Evolutionary conservation across 495 filamentous ascomycete species (phyloP), one percentile per base, ranked within the genome.

Genomic region (Aspergillus kassunensis): DNA sequence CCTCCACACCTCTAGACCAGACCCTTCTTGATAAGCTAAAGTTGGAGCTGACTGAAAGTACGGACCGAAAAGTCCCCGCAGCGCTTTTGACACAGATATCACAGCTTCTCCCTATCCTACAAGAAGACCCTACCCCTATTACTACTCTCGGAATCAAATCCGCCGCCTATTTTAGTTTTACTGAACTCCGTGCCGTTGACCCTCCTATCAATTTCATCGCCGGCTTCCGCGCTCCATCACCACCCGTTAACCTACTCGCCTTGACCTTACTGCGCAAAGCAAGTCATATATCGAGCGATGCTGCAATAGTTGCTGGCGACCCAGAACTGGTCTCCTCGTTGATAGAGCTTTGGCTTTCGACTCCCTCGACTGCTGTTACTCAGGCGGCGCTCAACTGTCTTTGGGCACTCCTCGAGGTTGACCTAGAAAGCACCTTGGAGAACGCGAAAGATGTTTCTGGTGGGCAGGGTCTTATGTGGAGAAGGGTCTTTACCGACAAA

Each of bases 221-320:
- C 20, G 77, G 76, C 7, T 76, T 90, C 40, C 69, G 71, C 34
- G 81, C 83, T 4, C 78, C 83, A 0, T 79, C 81, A 3, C 72
- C 78, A 13, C 78, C 85, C 0, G 81, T 87, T 59, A 90, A 92
- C 59, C 59, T 85, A 10, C 76, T 92, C 16, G 85, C 80, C 47
- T 75, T 95, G 23, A 73, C 79, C 3, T 65, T 95, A 46, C 67
- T 96, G 40, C 75, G 78, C 54, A 95, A 95, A 60, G 90, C 89
- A 9, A 74, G 81, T 19, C 55, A 69, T 10, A 65, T 67, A 19
- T 74, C 81, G 3, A 75, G 72, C 45, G 85, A 92, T 63, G 81
- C 82, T 31, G 83, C 81, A 24, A 82, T 86, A 44, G 76, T 93
- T 10, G 83, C 85, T 7, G 79, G 77, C 25, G 82, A 87, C 66